Conservation (phyloP, 23 red algal species). For the Pyropia haitanensis region DNA sequence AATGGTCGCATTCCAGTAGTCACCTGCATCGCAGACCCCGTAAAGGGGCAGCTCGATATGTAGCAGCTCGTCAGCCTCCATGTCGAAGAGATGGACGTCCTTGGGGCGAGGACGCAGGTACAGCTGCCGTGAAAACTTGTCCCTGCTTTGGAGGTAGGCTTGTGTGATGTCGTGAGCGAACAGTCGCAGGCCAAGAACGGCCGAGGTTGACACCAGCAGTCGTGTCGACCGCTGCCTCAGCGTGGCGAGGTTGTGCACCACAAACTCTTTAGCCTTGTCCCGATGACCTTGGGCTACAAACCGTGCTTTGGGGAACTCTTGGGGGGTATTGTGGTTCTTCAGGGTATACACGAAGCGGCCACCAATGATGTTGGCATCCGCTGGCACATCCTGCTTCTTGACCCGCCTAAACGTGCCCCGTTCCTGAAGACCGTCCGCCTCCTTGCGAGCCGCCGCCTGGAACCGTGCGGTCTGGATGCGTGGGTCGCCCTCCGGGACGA, state of each 20-base stretch:
- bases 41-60: too few relatives aligned
- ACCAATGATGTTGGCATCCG: background rate
- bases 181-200: background rate
- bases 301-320: slow-evolving; percentile 3
- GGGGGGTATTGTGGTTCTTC: background rate
- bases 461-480: background rate
- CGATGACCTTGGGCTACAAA: background rate
- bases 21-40: background rate
- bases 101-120: background rate
- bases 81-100: background rate
- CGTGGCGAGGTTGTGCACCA: slow-evolving; percentile 4
- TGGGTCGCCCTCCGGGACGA: background rate
- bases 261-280: slow-evolving; percentile 5
- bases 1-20: background rate
- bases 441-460: background rate
- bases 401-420: background rate
- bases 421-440: background rate
- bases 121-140: background rate
- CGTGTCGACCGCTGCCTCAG: background rate
- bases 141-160: slow-evolving; percentile 2
- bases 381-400: background rate
- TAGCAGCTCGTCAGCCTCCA: background rate
- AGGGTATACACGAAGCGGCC: background rate
- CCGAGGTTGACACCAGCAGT: background rate
- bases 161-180: slow-evolving; percentile 3